Evolutionary conservation across 192 early-diverging fungal species (phyloP), one percentile per base, ranked within the genome.

Genomic region (Borealophlyctis nickersoniae): DNA sequence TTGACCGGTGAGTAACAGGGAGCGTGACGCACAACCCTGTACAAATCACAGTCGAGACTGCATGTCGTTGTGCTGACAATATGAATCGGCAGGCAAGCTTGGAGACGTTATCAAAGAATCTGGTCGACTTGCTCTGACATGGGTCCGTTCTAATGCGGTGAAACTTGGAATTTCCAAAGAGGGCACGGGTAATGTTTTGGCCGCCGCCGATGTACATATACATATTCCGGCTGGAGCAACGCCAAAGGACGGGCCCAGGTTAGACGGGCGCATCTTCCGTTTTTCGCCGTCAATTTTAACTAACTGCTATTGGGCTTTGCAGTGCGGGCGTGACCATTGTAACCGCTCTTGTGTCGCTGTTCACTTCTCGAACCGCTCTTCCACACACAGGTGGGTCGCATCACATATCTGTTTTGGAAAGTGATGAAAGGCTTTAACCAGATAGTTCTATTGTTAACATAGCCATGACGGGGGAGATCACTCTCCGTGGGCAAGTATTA

Each of bases 71-170:
- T 45, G 39, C 7, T 45, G 39, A 19, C 7, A 45, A 45, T 45
- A 34, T 24, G 55, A 63, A 58, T 64, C 63, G 31, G 56, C 63
- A 74, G 88, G 89, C 1, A 83, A 81, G 66, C 66, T 94, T 0
- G 92, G 92, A 0, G 86, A 90, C 59, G 92, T 94, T 2, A 90
- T 94, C 58, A 89, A 90, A 70, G 92, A 94, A 67, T 91, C 88
- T 36, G 86, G 88, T 2, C 77, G 84, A 62, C 80, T 94, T 51
- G 88, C 82, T 2, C 62, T 91, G n/a, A 83, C 88, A 19, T 93
- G 86, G 87, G 88, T 92, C 19, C 86, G 88, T 52, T 62, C 86
- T 5, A 87, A 91, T 70, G 80, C 86, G 16, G 71, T 75, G 51
- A 53, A 75, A 16, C 73, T 92, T 14, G 77, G 83, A 4, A 58